Percentiles rank a stretch among this genome's conserved stretches.
Conservation (phyloP, 108 stramenopile genomes). For the Aurantiochytrium sp. region DNA sequence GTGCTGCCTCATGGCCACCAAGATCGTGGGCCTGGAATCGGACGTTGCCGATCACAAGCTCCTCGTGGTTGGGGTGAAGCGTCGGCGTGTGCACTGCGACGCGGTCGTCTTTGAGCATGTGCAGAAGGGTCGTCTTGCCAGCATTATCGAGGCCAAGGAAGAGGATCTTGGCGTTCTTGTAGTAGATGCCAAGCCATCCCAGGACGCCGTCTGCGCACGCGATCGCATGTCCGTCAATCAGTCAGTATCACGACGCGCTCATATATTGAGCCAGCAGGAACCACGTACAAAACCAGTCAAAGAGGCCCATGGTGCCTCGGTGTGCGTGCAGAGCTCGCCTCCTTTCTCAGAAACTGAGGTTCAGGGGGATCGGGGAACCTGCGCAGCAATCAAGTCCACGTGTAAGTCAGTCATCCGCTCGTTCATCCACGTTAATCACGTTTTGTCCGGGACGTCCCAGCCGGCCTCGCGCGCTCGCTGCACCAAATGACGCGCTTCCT, state of each 20-base stretch:
- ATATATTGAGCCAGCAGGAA: not conserved
- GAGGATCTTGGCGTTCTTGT: constrained; percentile 99
- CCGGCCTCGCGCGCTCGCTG: no score
- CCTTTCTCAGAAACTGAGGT: no score
- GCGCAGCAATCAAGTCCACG: no score
- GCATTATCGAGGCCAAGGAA: constrained; percentile 99
- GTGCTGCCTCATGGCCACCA: constrained; percentile 86
- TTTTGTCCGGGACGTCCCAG: no score
- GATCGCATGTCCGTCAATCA: not conserved
- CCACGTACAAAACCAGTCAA: not conserved
- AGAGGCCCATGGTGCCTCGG: constrained; percentile 8
- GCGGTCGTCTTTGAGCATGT: constrained; percentile 92
- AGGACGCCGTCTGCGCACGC: not conserved
- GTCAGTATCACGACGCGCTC: not conserved
- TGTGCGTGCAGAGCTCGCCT: no score
- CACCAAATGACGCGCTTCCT: no score
- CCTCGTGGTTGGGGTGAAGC: constrained; percentile 65
- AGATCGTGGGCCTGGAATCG: constrained; percentile 91
- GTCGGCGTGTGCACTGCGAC: constrained; percentile 61
- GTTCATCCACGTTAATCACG: no score
- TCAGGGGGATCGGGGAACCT: no score
- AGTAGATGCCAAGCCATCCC: constrained; percentile 72
- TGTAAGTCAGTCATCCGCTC: no score
- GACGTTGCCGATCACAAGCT: constrained; percentile 83
- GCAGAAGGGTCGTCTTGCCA: constrained; percentile 92